phyloP scores from a whole-genome alignment of 805 yeast species.

The Metschnikowia picachoensis region DNA sequence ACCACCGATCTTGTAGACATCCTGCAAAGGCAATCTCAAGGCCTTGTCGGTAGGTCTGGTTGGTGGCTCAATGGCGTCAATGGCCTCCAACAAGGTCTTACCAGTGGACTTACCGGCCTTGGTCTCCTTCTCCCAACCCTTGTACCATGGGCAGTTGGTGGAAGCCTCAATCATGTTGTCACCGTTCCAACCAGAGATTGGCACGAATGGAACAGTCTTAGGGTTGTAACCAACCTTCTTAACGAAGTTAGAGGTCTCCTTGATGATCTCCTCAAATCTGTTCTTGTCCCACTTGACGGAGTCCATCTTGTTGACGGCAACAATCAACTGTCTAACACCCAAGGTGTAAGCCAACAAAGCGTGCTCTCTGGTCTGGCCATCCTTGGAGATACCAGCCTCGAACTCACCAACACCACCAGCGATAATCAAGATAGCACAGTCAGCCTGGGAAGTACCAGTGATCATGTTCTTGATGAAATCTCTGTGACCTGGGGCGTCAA shows the following conservation, averaged over 20 bases:
- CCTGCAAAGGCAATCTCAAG: slow-evolving; percentile 85
- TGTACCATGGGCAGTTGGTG: slow-evolving; percentile 81
- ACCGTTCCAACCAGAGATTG: slow-evolving; percentile 85
- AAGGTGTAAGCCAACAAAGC: slow-evolving; percentile 86
- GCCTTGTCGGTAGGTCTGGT: slow-evolving; percentile 81
- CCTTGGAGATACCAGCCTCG: slow-evolving; percentile 94
- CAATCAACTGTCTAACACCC: slow-evolving; percentile 83
- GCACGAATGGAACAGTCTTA: slow-evolving; percentile 81
- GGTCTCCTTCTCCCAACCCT: slow-evolving; percentile 82
- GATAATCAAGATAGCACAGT: slow-evolving; percentile 84
- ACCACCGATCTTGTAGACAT: slow-evolving; percentile 92
- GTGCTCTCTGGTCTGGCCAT: slow-evolving; percentile 87
- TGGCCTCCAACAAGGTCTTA: slow-evolving; percentile 80
- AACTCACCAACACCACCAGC: slow-evolving; percentile 93
- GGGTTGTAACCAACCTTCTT: slow-evolving; percentile 84
- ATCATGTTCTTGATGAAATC: slow-evolving; percentile 96
- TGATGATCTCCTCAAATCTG: slow-evolving; percentile 73
- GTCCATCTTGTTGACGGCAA: slow-evolving; percentile 95
- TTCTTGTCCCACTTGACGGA: slow-evolving; percentile 82
- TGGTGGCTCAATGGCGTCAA: slow-evolving; percentile 80
- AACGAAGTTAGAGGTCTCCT: slow-evolving; percentile 76
- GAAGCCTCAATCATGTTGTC: slow-evolving; percentile 88
- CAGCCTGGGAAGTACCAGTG: slow-evolving; percentile 94
- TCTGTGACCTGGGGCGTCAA: slow-evolving; percentile 95
- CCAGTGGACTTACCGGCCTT: slow-evolving; percentile 66